Base-by-base conservation (phyloP, 345 rosid genomes). In the Gossypium longicalyx region DNA sequence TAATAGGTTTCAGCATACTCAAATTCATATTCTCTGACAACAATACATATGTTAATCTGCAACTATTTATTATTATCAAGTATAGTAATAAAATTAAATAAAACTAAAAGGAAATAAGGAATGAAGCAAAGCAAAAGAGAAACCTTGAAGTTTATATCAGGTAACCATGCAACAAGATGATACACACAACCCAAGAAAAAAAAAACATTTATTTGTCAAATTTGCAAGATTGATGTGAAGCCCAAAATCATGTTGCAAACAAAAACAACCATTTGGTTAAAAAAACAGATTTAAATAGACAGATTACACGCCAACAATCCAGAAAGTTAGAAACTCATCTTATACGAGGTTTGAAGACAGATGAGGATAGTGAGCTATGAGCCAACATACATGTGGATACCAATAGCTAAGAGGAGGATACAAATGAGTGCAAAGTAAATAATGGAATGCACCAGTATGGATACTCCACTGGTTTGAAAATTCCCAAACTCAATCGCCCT, bases 391-490 rank as follows among this genome's bases (percentile, higher is more conserved):
- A 94, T 60, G 78, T 94, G 98, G 59, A 94, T 75, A 63, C 93
- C 90, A 73, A 90, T 41, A 70, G 97, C 97, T 6, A 94, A 82
- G 84, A 95, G 81, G 86, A 93, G 91, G 75, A 93, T 88, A 80
- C 97, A 95, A 59, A 93, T 82, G 75, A 95, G 86, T 65, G 89
- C 80, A 77, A 95, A 93, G 83, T 90, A 95, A 66, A 95, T 49
- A 1, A 91, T 76, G 29, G 97, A 71, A 79, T 95, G 98, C 71
- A 95, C 87, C 77, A 93, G 80, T 57, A 95, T 82, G 43, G 99
- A 91, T 48, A 83, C 83, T 29, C 97, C 97, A 82, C 96, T 93
- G 4, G 97, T 93, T 73, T 93, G 92, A 76, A 95, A 90, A 78
- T 89, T 95, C 43, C 98, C 89, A 71, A 93, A 95, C 85, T 93